Conservation (phyloP, 495 filamentous ascomycete species). For the Immersiella caudata region DNA sequence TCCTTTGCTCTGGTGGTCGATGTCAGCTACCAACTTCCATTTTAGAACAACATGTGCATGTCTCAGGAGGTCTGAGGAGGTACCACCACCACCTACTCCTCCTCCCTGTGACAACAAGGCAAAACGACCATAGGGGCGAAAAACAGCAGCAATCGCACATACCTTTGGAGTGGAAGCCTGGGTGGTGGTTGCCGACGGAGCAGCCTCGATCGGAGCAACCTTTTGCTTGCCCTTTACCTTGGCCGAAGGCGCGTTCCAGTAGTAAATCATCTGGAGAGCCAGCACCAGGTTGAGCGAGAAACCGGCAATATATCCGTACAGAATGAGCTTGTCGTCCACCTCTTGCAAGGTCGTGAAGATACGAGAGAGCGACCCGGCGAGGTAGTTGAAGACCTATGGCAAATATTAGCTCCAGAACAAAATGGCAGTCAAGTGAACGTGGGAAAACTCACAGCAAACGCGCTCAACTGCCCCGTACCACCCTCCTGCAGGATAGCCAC, state of each 20-base stretch:
- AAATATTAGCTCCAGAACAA: background rate
- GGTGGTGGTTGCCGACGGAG: conserved; percentile 35
- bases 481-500: conserved; percentile 77
- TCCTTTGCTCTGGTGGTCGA: conserved; percentile 52
- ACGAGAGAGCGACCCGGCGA: conserved; percentile 83
- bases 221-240: conserved; percentile 55
- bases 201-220: conserved; percentile 33
- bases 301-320: conserved; percentile 89
- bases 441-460: conserved; percentile 76
- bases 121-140: too few relatives aligned
- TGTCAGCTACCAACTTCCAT: too few relatives aligned
- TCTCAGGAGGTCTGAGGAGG: too few relatives aligned
- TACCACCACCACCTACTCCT: too few relatives aligned
- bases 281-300: conserved; percentile 85
- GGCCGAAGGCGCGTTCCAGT: conserved; percentile 80
- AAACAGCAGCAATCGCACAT: too few relatives aligned
- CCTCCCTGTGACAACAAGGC: too few relatives aligned
- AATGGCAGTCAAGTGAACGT: background rate
- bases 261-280: conserved; percentile 90
- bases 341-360: conserved; percentile 98
- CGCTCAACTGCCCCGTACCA: conserved; percentile 91
- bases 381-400: conserved; percentile 92
- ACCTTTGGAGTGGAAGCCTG: conserved; percentile 42
- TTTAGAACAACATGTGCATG: too few relatives aligned
- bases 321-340: conserved; percentile 90